These are phyloP conservation scores for Corymbia calophylla DNA, from an alignment of 441 rosid species.

Conservation along the genomic window DNA sequence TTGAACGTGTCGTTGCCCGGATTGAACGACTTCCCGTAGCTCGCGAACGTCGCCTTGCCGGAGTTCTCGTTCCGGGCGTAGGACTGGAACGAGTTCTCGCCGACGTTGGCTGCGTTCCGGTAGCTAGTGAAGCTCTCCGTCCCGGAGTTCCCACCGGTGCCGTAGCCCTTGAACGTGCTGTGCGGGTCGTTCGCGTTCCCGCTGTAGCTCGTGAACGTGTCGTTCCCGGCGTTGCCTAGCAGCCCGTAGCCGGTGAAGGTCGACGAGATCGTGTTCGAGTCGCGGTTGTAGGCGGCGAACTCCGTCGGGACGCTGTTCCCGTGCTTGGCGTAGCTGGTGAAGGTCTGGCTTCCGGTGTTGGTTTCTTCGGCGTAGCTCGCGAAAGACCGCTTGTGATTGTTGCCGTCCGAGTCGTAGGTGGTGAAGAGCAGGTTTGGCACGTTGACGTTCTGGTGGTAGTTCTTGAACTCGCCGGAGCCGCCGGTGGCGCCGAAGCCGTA, in stretches of 20 bases:
- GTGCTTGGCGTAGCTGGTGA: slow-evolving; percentile 64
- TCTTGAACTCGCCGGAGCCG: slow-evolving; percentile 29
- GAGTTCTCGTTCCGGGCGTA: slow-evolving; percentile 57
- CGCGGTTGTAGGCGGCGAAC: slow-evolving; percentile 46
- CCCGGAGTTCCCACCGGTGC: background rate
- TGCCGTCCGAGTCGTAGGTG: slow-evolving; percentile 6
- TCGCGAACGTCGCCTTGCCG: slow-evolving; percentile 37
- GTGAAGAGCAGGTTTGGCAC: slow-evolving; percentile 25
- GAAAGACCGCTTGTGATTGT: background rate
- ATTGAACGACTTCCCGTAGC: slow-evolving; percentile 79
- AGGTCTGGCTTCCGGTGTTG: slow-evolving; percentile 57
- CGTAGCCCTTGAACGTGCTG: slow-evolving; percentile 58
- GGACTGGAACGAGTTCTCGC: slow-evolving; percentile 69
- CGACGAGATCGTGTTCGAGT: slow-evolving; percentile 67
- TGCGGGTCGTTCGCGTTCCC: slow-evolving; percentile 51
- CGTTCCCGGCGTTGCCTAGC: slow-evolving; percentile 48
- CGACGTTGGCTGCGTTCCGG: slow-evolving; percentile 78
- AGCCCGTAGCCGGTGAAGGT: slow-evolving; percentile 69
- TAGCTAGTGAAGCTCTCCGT: slow-evolving; percentile 37
- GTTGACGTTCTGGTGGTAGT: slow-evolving; percentile 26
- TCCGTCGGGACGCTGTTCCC: slow-evolving; percentile 50
- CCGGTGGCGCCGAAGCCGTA: slow-evolving; percentile 28
- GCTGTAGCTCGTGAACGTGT: slow-evolving; percentile 72
- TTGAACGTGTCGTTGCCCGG: slow-evolving; percentile 71
- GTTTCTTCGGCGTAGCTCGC: slow-evolving; percentile 20